phyloP scores from a whole-genome alignment of 139 green algal species.

The Picochlorum sp. region DNA sequence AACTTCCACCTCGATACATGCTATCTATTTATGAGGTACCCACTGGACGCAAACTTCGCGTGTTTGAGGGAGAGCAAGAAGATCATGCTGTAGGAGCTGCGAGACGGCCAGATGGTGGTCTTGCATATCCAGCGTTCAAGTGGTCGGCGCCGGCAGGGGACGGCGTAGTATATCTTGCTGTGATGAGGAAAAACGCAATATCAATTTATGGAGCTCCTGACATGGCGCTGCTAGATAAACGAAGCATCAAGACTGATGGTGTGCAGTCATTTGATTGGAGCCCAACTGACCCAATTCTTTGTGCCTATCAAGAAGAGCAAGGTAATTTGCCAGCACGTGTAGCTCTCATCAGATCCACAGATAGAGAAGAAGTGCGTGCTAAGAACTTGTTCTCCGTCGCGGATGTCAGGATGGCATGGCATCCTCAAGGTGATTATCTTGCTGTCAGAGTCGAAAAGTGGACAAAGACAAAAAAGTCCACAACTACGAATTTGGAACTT shows the following conservation, averaged over 20 bases:
- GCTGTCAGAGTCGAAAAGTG: constrained; percentile 89
- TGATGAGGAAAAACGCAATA: constrained; percentile 53
- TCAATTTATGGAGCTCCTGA: constrained; percentile 72
- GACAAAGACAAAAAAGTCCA: constrained; percentile 97
- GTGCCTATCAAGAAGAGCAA: constrained; percentile 73
- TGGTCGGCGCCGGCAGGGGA: constrained; percentile 65
- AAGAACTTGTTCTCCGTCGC: constrained; percentile 98
- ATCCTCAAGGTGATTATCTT: constrained; percentile 91
- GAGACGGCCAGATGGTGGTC: constrained; percentile 35
- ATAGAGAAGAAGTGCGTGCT: constrained; percentile 69
- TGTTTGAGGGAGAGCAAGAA: constrained; percentile 54
- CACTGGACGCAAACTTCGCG: constrained; percentile 48
- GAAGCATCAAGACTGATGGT: constrained; percentile 78
- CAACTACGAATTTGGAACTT: constrained; percentile 89
- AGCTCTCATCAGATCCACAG: constrained; percentile 63
- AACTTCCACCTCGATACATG: background rate
- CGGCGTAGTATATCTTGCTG: constrained; percentile 61
- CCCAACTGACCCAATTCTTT: constrained; percentile 72
- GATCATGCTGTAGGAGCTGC: constrained; percentile 63
- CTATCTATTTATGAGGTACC: constrained; percentile 73
- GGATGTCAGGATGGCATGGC: constrained; percentile 74
- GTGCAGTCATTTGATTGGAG: constrained; percentile 83
- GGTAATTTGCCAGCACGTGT: constrained; percentile 76
- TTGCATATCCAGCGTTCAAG: constrained; percentile 85
- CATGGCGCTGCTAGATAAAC: constrained; percentile 88